phyloP scores from a whole-genome alignment of 208 protist genomes.

The Acanthamoeba castellanii region DNA sequence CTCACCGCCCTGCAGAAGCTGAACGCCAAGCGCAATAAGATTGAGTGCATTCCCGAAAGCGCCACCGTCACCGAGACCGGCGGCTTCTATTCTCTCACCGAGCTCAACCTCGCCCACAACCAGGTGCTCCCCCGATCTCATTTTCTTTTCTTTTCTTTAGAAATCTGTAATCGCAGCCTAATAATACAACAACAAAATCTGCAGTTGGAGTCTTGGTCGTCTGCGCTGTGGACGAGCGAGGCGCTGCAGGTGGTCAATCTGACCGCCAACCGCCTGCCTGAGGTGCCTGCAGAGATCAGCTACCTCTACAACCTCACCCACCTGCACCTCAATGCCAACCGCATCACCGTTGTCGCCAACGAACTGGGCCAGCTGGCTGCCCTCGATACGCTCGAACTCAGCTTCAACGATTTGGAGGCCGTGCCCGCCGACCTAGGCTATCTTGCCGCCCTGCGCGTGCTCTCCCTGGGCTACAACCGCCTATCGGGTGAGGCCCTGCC shows the following conservation, averaged over 20 bases:
- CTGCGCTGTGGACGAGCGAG: constrained; percentile 57
- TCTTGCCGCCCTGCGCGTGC: not conserved
- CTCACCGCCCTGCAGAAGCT: constrained; percentile 46
- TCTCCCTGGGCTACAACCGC: constrained; percentile 58
- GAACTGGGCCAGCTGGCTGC: constrained; percentile 32
- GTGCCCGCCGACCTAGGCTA: constrained; percentile 21
- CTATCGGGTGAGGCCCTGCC: constrained; percentile 6
- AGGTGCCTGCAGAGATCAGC: constrained; percentile 48
- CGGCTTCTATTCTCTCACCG: constrained; percentile 38
- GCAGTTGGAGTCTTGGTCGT: not conserved
- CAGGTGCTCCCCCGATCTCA: not conserved
- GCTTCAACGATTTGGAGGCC: not conserved
- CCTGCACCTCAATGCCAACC: constrained; percentile 54
- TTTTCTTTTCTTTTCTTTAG: not conserved
- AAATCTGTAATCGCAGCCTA: too few species aligned
- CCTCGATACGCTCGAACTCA: constrained; percentile 35
- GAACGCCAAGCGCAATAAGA: constrained; percentile 44
- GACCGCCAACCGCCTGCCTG: constrained; percentile 26
- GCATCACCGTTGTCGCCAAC: not conserved
- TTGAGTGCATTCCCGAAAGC: constrained; percentile 29
- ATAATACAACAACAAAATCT: too few species aligned
- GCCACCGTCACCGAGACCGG: constrained; percentile 42
- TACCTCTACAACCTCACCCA: constrained; percentile 65
- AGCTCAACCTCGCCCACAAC: constrained; percentile 61
- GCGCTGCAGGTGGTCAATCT: constrained; percentile 39